phyloP scores from a whole-genome alignment of 441 rosid species.

The Melastoma candidum region DNA sequence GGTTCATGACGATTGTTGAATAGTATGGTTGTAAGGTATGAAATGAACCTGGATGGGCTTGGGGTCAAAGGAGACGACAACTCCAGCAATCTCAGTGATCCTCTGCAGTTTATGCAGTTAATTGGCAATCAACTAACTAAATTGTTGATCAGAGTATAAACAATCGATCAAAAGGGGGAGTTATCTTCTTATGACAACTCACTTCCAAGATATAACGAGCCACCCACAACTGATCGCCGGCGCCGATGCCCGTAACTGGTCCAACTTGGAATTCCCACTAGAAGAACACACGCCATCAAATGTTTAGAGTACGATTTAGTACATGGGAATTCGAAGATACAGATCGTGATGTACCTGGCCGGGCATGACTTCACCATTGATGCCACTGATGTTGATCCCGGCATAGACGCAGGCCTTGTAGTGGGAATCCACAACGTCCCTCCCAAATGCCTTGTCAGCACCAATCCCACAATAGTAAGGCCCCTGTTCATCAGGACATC shows the following conservation, averaged over 20 bases:
- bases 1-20: too few relatives aligned
- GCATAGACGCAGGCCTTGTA: slow-evolving; percentile 19
- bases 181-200: neutral
- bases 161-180: too few relatives aligned
- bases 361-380: slow-evolving; percentile 15
- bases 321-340: neutral
- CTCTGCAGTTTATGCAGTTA: slow-evolving; percentile 6
- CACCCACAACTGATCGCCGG: slow-evolving; percentile 16
- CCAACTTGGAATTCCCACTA: slow-evolving; percentile 20
- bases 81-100: slow-evolving; percentile 16
- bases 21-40: too few relatives aligned
- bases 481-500: slow-evolving; percentile 5
- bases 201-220: slow-evolving; percentile 18
- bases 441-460: slow-evolving; percentile 17
- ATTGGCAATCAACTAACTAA: neutral
- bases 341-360: slow-evolving; percentile 10
- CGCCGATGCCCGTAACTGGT: slow-evolving; percentile 13
- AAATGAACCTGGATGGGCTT: slow-evolving; percentile 11
- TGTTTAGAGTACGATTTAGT: neutral
- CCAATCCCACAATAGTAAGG: slow-evolving; percentile 14
- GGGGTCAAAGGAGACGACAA: slow-evolving; percentile 15
- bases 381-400: slow-evolving; percentile 14
- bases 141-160: too few relatives aligned
- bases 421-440: slow-evolving; percentile 18
- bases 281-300: neutral